Conservation (phyloP, 805 yeast species). For the Diddensiella caesifluorescens region DNA sequence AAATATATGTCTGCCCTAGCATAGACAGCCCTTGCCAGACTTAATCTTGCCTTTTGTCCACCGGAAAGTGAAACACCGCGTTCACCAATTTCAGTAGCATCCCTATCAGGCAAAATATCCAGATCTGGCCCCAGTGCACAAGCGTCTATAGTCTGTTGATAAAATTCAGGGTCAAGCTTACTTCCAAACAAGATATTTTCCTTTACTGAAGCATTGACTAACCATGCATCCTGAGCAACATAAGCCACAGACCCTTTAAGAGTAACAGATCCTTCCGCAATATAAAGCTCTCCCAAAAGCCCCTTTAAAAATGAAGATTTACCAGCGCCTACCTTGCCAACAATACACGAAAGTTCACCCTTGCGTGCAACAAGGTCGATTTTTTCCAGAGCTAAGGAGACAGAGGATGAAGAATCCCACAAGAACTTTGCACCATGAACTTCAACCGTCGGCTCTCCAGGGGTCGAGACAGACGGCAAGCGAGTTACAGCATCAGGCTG, state of each 20-base stretch:
- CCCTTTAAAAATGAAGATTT: constrained; percentile 75
- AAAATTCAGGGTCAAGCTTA: constrained; percentile 73
- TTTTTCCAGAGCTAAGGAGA: constrained; percentile 28
- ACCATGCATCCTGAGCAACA: constrained; percentile 88
- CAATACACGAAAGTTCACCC: constrained; percentile 74
- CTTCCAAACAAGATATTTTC: constrained; percentile 91
- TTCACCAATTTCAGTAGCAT: constrained; percentile 90
- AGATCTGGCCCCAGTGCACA: constrained; percentile 84
- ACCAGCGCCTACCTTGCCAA: constrained; percentile 83
- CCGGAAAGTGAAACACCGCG: constrained; percentile 95
- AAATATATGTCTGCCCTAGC: constrained; percentile 88
- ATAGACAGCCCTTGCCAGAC: constrained; percentile 93
- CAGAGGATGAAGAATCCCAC: constrained; percentile 46
- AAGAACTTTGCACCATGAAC: constrained; percentile 20
- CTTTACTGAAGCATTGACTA: constrained; percentile 80
- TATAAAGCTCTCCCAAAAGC: constrained; percentile 69
- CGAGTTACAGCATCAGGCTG: constrained; percentile 37
- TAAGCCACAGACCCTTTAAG: constrained; percentile 73
- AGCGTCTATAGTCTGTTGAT: constrained; percentile 73
- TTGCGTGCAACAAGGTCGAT: constrained; percentile 59
- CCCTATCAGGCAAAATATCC: constrained; percentile 79
- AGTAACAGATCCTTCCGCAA: constrained; percentile 58
- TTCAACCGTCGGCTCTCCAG: constrained; percentile 50
- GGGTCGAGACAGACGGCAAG: constrained; percentile 27
- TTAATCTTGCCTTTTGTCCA: constrained; percentile 94